Evolutionary conservation across 1,139 yeast genomes (phyloP), one percentile per base, ranked within the genome.

Genomic region (Debaryomyces udenii): DNA sequence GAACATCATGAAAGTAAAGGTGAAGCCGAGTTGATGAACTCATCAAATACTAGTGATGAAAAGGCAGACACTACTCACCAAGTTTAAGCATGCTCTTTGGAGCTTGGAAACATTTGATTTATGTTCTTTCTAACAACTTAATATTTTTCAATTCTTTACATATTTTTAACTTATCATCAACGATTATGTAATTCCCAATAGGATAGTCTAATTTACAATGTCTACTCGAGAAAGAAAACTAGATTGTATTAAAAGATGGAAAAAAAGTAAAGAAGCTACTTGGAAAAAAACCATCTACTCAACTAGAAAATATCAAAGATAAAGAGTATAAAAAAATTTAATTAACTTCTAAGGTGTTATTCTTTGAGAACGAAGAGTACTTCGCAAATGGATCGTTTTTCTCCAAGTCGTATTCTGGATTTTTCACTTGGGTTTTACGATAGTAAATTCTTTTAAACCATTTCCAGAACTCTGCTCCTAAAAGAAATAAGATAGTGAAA

Each of bases 401-500:
- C 52, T 80, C 84, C 59, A 80, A 64, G 46, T 80, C 86, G 42
- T 73, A 67, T 54, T 80, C 85, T 11, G 85, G 83, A 53, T 78
- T 75, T 44, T 66, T 68, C 2, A 72, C 79, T 44, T 48, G 57
- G 20, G 40, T 51, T 55, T 57, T 61, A 50, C 81, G 73, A 52
- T 60, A 71, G 56, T 78, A 80, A 7, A 74, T 48, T 59, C 96
- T 74, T 68, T 87, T 87, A 51, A 61, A 55, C 65, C 74, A 81
- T 59, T 87, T 87, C 79, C 84, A 86, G 6, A 68, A 51, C 59
- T 88, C 96, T 40, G 81, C 77, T 4, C 83, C 82, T 6, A 66
- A 44, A 51, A 86, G 66, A 59, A 83, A 87, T 37, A 78, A 74
- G 26, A 78, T 35, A 3, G 88, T 69, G 44, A 81, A 83, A 0